phyloP scores from a whole-genome alignment of 2,329 filamentous ascomycete species.

The Dactylellina parvicollis region DNA sequence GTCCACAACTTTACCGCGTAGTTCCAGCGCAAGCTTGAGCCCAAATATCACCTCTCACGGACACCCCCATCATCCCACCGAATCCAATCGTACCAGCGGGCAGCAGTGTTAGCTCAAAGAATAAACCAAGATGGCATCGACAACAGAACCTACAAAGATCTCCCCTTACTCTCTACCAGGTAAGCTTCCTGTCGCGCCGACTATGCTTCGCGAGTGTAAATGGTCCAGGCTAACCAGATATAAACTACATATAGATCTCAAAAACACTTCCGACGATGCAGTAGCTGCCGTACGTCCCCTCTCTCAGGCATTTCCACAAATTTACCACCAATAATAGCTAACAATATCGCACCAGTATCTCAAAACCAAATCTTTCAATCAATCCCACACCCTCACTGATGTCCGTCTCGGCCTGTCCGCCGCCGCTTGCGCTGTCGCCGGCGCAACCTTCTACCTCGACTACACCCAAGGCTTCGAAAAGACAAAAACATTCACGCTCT shows the following conservation, averaged over 20 bases:
- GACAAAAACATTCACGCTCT: constrained; percentile 82
- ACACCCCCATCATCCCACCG: constrained; percentile 22
- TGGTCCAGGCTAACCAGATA: constrained; percentile 9
- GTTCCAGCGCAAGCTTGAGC: constrained; percentile 17
- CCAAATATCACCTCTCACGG: constrained; percentile 24
- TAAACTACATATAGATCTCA: constrained; percentile 74
- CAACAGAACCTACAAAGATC: constrained; percentile 55
- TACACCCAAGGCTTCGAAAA: constrained; percentile 84
- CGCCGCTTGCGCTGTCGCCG: constrained; percentile 79
- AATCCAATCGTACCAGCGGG: constrained; percentile 4
- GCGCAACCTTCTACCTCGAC: constrained; percentile 87
- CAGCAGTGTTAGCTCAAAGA: constrained; percentile 9
- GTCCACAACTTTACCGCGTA: constrained; percentile 51
- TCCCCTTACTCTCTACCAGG: constrained; percentile 56
- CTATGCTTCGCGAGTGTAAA: neutral
- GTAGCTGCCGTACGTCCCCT: constrained; percentile 67
- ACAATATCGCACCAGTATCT: constrained; percentile 74
- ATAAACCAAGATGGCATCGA: constrained; percentile 35
- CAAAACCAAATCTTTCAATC: constrained; percentile 83
- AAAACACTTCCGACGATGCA: constrained; percentile 95
- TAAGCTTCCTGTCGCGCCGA: constrained; percentile 2
- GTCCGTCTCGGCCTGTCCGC: constrained; percentile 86
- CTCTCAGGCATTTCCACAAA: neutral
- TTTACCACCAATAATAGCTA: neutral
- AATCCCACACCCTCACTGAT: constrained; percentile 82